Evolutionary conservation across 305 asterid genomes (phyloP).

Genomic region (Galium porrigens): DNA sequence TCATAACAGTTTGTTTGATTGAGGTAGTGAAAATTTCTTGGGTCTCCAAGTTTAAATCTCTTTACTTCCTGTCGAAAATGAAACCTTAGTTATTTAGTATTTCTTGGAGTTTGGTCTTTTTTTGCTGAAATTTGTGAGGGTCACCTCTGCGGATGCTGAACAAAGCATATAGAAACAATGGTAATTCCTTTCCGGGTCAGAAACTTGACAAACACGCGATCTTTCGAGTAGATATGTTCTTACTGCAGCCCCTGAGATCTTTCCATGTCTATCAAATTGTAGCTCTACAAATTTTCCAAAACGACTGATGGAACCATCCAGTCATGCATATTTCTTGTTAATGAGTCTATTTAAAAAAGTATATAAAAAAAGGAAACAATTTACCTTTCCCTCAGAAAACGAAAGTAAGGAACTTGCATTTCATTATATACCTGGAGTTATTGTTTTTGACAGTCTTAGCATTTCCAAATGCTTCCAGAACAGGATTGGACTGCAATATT

Average conservation of each 20-base stretch:
- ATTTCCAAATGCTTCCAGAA: constrained; percentile 89
- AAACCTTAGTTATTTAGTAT: not conserved
- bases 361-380: constrained; percentile 6
- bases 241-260: constrained; percentile 93
- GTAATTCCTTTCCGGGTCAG: constrained; percentile 89
- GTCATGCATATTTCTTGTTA: constrained; percentile 30
- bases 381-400: not conserved
- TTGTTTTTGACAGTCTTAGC: constrained; percentile 89
- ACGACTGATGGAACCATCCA: constrained; percentile 62
- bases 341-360: constrained; percentile 21
- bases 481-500: constrained; percentile 70
- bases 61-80: constrained; percentile 45
- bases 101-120: not conserved
- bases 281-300: constrained; percentile 95
- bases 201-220: constrained; percentile 95
- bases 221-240: constrained; percentile 90
- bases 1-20: constrained; percentile 70
- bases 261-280: constrained; percentile 74
- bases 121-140: constrained; percentile 9
- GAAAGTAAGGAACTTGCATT: constrained; percentile 5
- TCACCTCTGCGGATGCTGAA: constrained; percentile 89
- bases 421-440: constrained; percentile 59
- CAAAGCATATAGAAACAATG: constrained; percentile 95
- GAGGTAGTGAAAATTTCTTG: constrained; percentile 63
- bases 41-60: constrained; percentile 61